Conservation (phyloP, 805 yeast species). For the Myxozyma nipponensis region DNA sequence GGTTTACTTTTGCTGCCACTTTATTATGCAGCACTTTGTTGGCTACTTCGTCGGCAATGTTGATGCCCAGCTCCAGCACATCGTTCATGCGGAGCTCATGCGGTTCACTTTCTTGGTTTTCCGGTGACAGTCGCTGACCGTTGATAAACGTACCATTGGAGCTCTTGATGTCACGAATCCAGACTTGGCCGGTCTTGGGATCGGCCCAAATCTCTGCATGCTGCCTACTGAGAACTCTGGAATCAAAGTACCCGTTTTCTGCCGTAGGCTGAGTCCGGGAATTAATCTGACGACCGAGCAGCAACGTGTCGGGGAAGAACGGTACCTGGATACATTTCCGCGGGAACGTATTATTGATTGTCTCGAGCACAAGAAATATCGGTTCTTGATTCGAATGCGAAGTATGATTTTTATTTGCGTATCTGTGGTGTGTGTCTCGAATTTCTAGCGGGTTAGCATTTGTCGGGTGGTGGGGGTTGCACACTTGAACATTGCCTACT, state of each 20-base stretch:
- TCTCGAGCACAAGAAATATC: slow-evolving; percentile 42
- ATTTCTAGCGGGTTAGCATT: slow-evolving; percentile 9
- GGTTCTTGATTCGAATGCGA: slow-evolving; percentile 11
- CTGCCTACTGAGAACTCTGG: slow-evolving; percentile 85
- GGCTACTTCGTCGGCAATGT: slow-evolving; percentile 50
- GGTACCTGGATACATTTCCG: slow-evolving; percentile 78
- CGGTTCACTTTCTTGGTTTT: slow-evolving; percentile 48
- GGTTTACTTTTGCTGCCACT: slow-evolving; percentile 78
- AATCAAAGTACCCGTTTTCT: slow-evolving; percentile 90
- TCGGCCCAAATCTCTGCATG: slow-evolving; percentile 90
- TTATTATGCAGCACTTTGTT: slow-evolving; percentile 70
- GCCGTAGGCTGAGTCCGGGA: slow-evolving; percentile 52
- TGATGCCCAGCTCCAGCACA: slow-evolving; percentile 88
- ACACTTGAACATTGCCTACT: too few species aligned
- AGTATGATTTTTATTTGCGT: too few species aligned
- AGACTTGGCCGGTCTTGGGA: slow-evolving; percentile 57
- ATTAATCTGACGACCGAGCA: slow-evolving; percentile 80
- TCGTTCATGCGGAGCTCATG: slow-evolving; percentile 74
- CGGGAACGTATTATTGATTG: slow-evolving; percentile 79
- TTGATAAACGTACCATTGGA: slow-evolving; percentile 95
- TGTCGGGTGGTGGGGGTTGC: not conserved
- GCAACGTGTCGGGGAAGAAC: slow-evolving; percentile 71
- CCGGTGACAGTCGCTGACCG: slow-evolving; percentile 60
- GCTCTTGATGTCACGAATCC: slow-evolving; percentile 79
- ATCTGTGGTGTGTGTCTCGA: slow-evolving; percentile 17